These are phyloP conservation scores for Dactylonectria estremocensis DNA, from an alignment of 2,329 filamentous ascomycete genomes.

Conservation along the genomic window DNA sequence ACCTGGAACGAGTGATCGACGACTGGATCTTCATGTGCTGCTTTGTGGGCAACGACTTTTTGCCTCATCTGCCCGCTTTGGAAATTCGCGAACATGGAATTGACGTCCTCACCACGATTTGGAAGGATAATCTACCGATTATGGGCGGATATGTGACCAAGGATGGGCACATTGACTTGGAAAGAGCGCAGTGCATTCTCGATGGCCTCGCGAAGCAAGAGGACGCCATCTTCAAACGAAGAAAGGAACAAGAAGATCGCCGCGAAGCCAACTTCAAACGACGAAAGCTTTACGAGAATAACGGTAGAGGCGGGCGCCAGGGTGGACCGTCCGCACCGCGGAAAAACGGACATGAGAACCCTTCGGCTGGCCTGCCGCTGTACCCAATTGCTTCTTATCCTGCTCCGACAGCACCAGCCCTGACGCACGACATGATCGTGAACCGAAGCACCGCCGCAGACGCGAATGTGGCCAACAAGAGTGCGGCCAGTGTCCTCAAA, in stretches of 20 bases:
- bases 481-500: conserved; percentile 90
- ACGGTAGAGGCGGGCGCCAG: conserved; percentile 47
- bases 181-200: conserved; percentile 89
- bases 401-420: conserved; percentile 66
- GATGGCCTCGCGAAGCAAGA: conserved; percentile 92
- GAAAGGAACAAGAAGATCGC: conserved; percentile 88
- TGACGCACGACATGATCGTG: conserved; percentile 92
- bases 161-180: conserved; percentile 91
- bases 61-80: conserved; percentile 96
- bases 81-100: conserved; percentile 98
- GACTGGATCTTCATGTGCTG: conserved; percentile 99
- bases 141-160: conserved; percentile 98
- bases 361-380: conserved; percentile 51
- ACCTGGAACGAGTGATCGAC: conserved; percentile 93
- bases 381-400: conserved; percentile 65
- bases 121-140: conserved; percentile 89
- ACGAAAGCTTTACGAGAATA: conserved; percentile 77
- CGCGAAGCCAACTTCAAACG: conserved; percentile 85
- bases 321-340: conserved; percentile 34
- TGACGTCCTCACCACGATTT: conserved; percentile 95
- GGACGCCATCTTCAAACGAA: conserved; percentile 90
- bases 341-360: conserved; percentile 54
- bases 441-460: conserved; percentile 78
- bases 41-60: conserved; percentile 98
- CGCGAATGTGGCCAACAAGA: conserved; percentile 90